Evolutionary conservation across 345 rosid genomes (phyloP), one percentile per base, ranked within the genome.

Genomic region (Sisymbrium altissimum): DNA sequence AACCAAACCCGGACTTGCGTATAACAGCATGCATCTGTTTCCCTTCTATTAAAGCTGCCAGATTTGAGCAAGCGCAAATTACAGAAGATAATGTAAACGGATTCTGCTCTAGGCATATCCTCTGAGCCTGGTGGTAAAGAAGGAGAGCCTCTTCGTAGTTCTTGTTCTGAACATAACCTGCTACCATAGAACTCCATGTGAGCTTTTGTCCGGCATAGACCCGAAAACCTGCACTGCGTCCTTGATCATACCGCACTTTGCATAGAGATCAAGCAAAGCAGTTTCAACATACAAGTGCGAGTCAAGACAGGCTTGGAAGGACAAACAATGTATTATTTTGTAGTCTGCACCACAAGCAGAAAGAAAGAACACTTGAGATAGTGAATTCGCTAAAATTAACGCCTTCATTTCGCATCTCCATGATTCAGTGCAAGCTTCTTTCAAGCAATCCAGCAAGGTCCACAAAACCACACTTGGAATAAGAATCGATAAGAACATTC

Each of bases 171-270:
- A 88, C 96, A 68, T 79, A 89, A 35, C 93, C 94, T 7, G 93
- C 73, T 25, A 85, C 80, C 91, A 92, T 85, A 36, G 94, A 92
- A 83, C 92, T 95, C 97, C 99, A 95, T 14, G 93, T 85, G 19
- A 89, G 64, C 79, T 88, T 81, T 67, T 90, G 74, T 87, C 90
- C 29, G 58, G 78, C 87, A 95, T 83, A 50, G 17, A 81, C 71
- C 85, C 84, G 13, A 95, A 92, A 78, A 90, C 84, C 48, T 30
- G 35, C 19, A 63, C 63, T 0, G 96, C 90, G 0, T 86, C 91
- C 18, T 57, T 70, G 19, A 90, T 66, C 77, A 84, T 23, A 19
- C 90, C 86, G 68, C 86, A 83, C 48, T 90, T 92, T 3, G 91
- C 86, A 29, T 95, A 95, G 63, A 89, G 84, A 84, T 86, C 96